Evolutionary conservation across 2,329 filamentous ascomycete genomes (phyloP).

Genomic region (Colletotrichum limetticola): DNA sequence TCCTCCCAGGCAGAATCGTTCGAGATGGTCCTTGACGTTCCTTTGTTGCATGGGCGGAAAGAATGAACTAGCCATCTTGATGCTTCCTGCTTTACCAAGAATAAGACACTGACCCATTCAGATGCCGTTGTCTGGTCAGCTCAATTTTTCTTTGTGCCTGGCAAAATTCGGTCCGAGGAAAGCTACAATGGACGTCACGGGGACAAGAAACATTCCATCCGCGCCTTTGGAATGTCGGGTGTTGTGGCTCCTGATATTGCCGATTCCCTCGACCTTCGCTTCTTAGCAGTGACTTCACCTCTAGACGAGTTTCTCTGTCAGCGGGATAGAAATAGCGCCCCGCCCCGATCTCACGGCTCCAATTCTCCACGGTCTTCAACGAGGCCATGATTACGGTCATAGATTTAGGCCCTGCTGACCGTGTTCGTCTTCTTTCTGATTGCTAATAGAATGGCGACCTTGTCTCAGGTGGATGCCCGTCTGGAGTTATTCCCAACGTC

Average conservation of each 20-base stretch:
- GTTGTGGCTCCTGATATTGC: background rate
- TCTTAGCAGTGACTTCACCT: background rate
- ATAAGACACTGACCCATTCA: background rate
- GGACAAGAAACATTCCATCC: background rate
- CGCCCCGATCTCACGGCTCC: conserved; percentile 7
- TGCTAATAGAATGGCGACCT: background rate
- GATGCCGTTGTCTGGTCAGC: background rate
- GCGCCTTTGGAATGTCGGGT: background rate
- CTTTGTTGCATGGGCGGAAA: background rate
- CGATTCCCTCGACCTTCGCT: no score
- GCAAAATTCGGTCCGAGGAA: background rate
- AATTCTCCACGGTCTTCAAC: background rate
- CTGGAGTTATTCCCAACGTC: background rate
- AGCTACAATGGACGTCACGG: no score
- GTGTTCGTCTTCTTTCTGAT: background rate
- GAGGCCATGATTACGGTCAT: background rate
- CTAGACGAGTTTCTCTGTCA: background rate
- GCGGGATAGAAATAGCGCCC: conserved; percentile 13
- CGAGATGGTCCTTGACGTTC: background rate
- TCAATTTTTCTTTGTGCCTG: background rate
- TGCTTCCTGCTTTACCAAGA: background rate
- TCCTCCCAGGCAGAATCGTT: background rate
- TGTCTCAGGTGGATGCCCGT: conserved; percentile 23
- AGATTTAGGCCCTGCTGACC: background rate
- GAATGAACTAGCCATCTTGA: background rate